These are phyloP conservation scores for Thelephora ganbajun DNA, from an alignment of 768 basidiomycete species.

Conservation along the genomic window DNA sequence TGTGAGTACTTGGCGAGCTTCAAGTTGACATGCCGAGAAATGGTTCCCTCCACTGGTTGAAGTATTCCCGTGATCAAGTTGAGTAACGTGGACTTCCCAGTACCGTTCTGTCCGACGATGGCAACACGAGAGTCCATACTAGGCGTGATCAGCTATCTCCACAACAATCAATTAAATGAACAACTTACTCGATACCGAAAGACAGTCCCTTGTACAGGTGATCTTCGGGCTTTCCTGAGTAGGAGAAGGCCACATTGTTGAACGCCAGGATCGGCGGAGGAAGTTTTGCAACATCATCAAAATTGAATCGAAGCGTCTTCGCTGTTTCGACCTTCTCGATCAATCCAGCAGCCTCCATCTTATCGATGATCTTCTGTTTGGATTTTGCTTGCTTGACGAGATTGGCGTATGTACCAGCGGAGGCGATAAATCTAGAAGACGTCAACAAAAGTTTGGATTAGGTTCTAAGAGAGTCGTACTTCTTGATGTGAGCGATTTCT, in stretches of 20 bases:
- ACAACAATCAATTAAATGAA: not conserved
- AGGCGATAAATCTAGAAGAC: conserved; percentile 74
- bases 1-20: conserved; percentile 99
- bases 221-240: conserved; percentile 80
- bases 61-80: conserved; percentile 78
- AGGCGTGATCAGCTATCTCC: conserved; percentile 3
- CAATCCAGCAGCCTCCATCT: conserved; percentile 99
- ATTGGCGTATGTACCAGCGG: conserved; percentile 99
- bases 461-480: conserved; percentile 33
- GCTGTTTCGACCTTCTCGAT: conserved; percentile 79
- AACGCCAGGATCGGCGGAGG: conserved; percentile 98
- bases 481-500: conserved; percentile 96
- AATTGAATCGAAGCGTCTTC: conserved; percentile 79
- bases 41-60: conserved; percentile 70
- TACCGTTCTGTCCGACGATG: conserved; percentile 92
- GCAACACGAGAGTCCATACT: conserved; percentile 93
- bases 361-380: conserved; percentile 99
- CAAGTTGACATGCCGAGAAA: conserved; percentile 78
- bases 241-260: conserved; percentile 87
- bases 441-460: conserved; percentile 1
- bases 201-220: conserved; percentile 79
- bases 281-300: conserved; percentile 85
- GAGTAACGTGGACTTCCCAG: conserved; percentile 86
- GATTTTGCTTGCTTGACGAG: conserved; percentile 98
- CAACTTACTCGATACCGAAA: conserved; percentile 91